Evolutionary conservation across 2,329 filamentous ascomycete genomes (phyloP).

Genomic region (Colletotrichum sp.): DNA sequence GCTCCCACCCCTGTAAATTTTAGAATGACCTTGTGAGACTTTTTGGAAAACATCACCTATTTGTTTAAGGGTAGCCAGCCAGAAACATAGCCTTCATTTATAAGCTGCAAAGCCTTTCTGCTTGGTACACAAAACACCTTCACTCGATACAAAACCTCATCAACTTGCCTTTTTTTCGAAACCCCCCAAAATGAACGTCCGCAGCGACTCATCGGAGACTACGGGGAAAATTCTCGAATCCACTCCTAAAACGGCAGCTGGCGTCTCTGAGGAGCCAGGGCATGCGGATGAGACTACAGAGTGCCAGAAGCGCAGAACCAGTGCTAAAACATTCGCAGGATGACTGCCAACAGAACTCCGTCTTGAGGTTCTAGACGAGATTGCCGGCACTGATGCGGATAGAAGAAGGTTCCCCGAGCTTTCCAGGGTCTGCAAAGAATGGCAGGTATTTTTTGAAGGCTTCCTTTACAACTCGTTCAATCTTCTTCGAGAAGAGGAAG

Average conservation of each 20-base stretch:
- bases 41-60: not conserved
- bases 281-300: not conserved
- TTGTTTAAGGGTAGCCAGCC: accelerated
- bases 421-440: not conserved
- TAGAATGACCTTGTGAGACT: not conserved
- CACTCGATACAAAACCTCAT: no score
- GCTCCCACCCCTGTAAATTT: no score
- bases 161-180: not conserved
- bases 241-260: not conserved
- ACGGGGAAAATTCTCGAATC: accelerated
- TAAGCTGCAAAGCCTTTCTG: not conserved
- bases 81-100: accelerated
- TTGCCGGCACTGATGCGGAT: no score
- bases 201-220: not conserved
- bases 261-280: accelerated
- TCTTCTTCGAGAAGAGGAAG: not conserved
- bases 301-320: not conserved
- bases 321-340: not conserved
- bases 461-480: not conserved
- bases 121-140: no score
- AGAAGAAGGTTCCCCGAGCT: not conserved
- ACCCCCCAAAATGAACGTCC: not conserved
- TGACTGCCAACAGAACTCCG: not conserved
- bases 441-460: not conserved
- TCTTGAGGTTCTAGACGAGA: not conserved